phyloP scores from a whole-genome alignment of 805 yeast species.

The Candida taoyuanica region DNA sequence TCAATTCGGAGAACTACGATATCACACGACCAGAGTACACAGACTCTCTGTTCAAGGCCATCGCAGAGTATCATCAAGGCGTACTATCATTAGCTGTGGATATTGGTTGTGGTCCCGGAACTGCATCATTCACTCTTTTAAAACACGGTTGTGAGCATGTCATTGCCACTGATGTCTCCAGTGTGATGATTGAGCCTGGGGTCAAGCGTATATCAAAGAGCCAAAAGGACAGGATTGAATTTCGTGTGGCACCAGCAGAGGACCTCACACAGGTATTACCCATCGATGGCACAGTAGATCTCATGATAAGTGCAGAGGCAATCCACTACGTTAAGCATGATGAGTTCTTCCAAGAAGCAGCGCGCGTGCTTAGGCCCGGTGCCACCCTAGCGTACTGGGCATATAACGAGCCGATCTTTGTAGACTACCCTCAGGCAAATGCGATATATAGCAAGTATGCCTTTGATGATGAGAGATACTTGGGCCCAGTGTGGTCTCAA shows the following conservation, averaged over 20 bases:
- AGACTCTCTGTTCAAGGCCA: slow-evolving; percentile 36
- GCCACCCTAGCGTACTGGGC: slow-evolving; percentile 72
- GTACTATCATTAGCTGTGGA: slow-evolving; percentile 41
- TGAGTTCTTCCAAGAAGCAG: slow-evolving; percentile 43
- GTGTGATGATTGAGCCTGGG: slow-evolving; percentile 44
- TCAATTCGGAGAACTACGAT: slow-evolving; percentile 39
- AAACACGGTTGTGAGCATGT: slow-evolving; percentile 39
- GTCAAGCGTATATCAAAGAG: slow-evolving; percentile 14
- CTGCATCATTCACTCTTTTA: slow-evolving; percentile 47
- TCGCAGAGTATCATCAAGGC: slow-evolving; percentile 37
- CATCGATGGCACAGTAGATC: slow-evolving; percentile 38
- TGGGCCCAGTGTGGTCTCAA: background rate
- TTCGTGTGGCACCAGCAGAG: background rate
- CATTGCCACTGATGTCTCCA: slow-evolving; percentile 52
- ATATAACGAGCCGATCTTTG: slow-evolving; percentile 61
- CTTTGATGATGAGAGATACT: slow-evolving; percentile 27
- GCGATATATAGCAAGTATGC: slow-evolving; percentile 48
- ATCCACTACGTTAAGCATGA: slow-evolving; percentile 66
- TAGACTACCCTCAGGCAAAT: slow-evolving; percentile 46
- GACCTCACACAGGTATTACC: slow-evolving; percentile 5
- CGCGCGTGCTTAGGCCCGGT: slow-evolving; percentile 42
- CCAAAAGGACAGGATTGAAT: slow-evolving; percentile 4
- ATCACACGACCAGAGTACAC: slow-evolving; percentile 61
- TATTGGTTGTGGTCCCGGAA: slow-evolving; percentile 69
- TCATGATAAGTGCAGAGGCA: slow-evolving; percentile 65